Evolutionary conservation across 1,139 yeast genomes (phyloP).

Genomic region (Saccharomyces hybrid): DNA sequence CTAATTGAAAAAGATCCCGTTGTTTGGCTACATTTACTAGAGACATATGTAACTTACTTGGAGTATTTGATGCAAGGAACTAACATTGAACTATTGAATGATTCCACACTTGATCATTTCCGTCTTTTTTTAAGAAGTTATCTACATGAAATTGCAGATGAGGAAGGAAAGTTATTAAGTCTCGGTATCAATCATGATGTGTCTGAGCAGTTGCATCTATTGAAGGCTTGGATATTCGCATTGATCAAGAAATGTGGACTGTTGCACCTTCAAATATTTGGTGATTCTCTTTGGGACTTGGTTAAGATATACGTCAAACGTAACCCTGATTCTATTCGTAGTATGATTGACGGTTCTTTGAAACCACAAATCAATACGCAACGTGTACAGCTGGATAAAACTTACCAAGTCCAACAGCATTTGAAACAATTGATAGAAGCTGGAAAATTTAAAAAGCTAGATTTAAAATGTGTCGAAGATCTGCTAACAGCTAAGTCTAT

Average conservation of each 20-base stretch:
- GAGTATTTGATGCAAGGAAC: conserved; percentile 37
- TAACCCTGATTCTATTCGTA: conserved; percentile 43
- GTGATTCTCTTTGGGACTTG: conserved; percentile 58
- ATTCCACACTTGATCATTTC: conserved; percentile 52
- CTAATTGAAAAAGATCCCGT: conserved; percentile 76
- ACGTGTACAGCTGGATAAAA: conserved; percentile 24
- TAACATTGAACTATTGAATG: conserved; percentile 36
- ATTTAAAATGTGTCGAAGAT: conserved; percentile 39
- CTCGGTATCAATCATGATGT: conserved; percentile 69
- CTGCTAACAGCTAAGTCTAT: conserved; percentile 33
- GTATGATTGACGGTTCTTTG: conserved; percentile 42
- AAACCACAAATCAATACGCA: conserved; percentile 29
- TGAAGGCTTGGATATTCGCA: conserved; percentile 47
- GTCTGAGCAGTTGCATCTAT: conserved; percentile 40
- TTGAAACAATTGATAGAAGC: conserved; percentile 40
- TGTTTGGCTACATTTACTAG: conserved; percentile 67
- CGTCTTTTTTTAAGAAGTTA: conserved; percentile 49
- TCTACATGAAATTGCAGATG: conserved; percentile 53
- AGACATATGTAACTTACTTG: conserved; percentile 50
- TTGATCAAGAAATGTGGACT: conserved; percentile 48
- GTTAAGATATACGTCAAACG: conserved; percentile 44
- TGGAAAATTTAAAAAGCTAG: conserved; percentile 40
- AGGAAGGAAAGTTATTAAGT: conserved; percentile 51
- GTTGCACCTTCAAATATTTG: conserved; percentile 47
- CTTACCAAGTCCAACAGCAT: conserved; percentile 31